phyloP scores from a whole-genome alignment of 2,329 filamentous ascomycete genomes.

The Akanthomyces lecanii region DNA sequence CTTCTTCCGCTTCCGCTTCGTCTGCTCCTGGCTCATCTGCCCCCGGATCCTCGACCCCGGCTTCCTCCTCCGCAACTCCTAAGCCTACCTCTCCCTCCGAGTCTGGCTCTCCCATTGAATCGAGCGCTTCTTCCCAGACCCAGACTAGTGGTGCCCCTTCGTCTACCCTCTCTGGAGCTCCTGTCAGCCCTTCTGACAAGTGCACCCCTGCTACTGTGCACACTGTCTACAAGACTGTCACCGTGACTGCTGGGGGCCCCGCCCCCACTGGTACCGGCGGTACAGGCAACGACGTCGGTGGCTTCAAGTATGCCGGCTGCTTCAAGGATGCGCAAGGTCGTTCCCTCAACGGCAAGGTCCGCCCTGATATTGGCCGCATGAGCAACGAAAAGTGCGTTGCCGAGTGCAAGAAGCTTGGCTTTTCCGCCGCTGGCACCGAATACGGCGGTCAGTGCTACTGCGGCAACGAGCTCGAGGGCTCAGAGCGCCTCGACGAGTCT shows the following conservation, averaged over 20 bases:
- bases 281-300: constrained; percentile 19
- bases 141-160: constrained; percentile 17
- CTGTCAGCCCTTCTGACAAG: constrained; percentile 19
- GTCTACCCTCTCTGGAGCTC: constrained; percentile 20
- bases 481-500: constrained; percentile 39
- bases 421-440: constrained; percentile 46
- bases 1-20: neutral
- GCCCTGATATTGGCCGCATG: constrained; percentile 39
- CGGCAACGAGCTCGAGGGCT: constrained; percentile 32
- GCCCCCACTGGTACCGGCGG: constrained; percentile 17
- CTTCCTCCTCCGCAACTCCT: neutral
- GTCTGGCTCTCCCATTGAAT: neutral
- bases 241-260: constrained; percentile 34
- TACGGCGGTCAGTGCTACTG: constrained; percentile 53
- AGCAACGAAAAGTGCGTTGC: constrained; percentile 44
- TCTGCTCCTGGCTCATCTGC: neutral
- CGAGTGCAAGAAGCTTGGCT: constrained; percentile 42
- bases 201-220: constrained; percentile 27
- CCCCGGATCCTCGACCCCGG: neutral
- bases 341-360: constrained; percentile 36
- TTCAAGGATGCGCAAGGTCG: constrained; percentile 36
- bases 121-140: neutral
- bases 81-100: constrained; percentile 9
- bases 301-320: constrained; percentile 41
- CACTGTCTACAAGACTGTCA: constrained; percentile 44